These are phyloP conservation scores for Chionographis japonica DNA, from an alignment of 106 monocot species.

Conservation along the genomic window DNA sequence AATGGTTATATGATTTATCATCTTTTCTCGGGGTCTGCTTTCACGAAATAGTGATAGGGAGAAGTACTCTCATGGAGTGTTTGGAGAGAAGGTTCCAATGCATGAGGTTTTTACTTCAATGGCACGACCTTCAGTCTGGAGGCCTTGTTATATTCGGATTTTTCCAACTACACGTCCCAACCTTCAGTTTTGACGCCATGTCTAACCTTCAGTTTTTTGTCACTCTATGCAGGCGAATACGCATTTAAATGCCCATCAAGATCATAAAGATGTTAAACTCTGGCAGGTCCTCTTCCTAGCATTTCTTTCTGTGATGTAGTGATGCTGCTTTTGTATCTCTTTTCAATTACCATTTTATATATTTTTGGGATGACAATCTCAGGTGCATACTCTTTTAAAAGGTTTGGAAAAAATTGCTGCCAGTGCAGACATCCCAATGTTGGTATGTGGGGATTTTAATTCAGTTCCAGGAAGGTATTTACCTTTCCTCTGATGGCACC, in stretches of 20 bases:
- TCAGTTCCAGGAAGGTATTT: conserved; percentile 81
- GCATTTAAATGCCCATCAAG: conserved; percentile 37
- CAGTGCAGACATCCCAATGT: conserved; percentile 96
- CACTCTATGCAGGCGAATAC: conserved; percentile 28
- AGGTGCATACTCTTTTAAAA: conserved; percentile 95
- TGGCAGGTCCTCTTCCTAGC: conserved; percentile 69
- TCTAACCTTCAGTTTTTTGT: too few species aligned
- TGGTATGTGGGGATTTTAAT: conserved; percentile 99
- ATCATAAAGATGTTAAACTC: conserved; percentile 69
- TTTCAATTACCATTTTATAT: too few species aligned
- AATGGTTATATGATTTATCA: too few species aligned
- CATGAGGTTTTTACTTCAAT: too few species aligned
- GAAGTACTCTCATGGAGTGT: too few species aligned
- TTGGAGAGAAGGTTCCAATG: too few species aligned
- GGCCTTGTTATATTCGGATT: too few species aligned
- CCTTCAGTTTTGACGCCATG: too few species aligned
- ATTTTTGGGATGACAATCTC: not conserved
- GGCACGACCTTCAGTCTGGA: too few species aligned
- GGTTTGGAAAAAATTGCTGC: conserved; percentile 92
- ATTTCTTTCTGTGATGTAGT: not conserved
- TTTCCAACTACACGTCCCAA: too few species aligned
- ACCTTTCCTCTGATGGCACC: not conserved
- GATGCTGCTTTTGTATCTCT: not conserved
- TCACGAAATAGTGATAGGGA: too few species aligned
- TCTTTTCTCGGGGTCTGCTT: too few species aligned